These are phyloP conservation scores for Rutidosis leptorrhynchoides DNA, from an alignment of 129 eudicot genomes.

Conservation along the genomic window DNA sequence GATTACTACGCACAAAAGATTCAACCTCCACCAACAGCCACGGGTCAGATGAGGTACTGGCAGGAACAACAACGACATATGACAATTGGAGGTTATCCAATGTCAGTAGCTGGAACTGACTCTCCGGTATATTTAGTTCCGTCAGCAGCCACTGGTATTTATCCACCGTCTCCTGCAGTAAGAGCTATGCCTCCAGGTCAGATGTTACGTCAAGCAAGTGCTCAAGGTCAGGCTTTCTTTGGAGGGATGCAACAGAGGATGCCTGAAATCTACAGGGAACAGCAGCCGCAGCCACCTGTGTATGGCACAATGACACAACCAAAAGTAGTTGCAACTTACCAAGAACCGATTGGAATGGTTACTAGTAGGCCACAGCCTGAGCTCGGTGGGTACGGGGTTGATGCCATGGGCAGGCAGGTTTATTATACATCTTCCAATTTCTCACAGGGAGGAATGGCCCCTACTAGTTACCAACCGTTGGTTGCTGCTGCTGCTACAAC, in stretches of 20 bases:
- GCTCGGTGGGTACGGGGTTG: constrained; percentile 33
- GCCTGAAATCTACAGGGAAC: constrained; percentile 43
- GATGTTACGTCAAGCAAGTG: constrained; percentile 32
- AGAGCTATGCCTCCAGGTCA: constrained; percentile 9
- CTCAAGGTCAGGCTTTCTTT: constrained; percentile 43
- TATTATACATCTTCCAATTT: constrained; percentile 22
- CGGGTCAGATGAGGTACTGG: constrained; percentile 30
- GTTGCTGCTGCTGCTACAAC: constrained; percentile 24
- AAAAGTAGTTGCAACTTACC: constrained; percentile 30
- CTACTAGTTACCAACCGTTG: constrained; percentile 38
- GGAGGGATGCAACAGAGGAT: constrained; percentile 42
- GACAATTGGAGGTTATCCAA: constrained; percentile 33
- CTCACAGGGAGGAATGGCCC: constrained; percentile 29
- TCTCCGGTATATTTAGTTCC: constrained; percentile 41
- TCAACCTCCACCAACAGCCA: constrained; percentile 17
- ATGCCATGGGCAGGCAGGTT: constrained; percentile 45
- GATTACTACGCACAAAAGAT: constrained; percentile 36
- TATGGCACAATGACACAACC: constrained; percentile 31
- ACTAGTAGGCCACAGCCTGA: constrained; percentile 32
- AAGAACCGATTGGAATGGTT: constrained; percentile 36
- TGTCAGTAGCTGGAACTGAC: constrained; percentile 34
- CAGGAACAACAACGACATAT: constrained; percentile 36
- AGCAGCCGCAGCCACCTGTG: constrained; percentile 25
- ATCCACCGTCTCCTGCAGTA: constrained; percentile 22
- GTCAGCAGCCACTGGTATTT: constrained; percentile 32